A percentile compares a stretch with the other conserved stretches of the same genome.
These are phyloP conservation scores for Aspergillus mulundensis DNA, from an alignment of 495 filamentous ascomycete genomes.

Conservation along the genomic window DNA sequence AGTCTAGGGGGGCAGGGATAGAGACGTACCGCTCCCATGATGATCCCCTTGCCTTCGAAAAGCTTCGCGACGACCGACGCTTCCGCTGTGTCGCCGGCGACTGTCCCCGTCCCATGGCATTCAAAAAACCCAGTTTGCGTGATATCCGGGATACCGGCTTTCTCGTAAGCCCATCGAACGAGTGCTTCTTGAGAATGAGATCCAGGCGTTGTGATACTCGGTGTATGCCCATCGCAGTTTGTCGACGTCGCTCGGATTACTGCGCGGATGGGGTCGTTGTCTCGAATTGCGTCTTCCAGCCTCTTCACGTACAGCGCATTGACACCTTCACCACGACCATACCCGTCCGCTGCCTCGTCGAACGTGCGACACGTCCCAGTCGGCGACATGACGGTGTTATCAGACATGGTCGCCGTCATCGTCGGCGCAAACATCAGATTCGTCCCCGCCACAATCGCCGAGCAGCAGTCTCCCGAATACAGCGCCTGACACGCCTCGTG, in stretches of 20 bases:
- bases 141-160: constrained; percentile 14
- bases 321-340: constrained; percentile 36
- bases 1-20: too few species aligned
- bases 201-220: neutral
- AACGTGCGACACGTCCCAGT: constrained; percentile 26
- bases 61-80: constrained; percentile 20
- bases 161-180: constrained; percentile 22
- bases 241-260: neutral
- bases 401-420: constrained; percentile 10
- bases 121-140: constrained; percentile 40
- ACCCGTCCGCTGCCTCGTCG: constrained; percentile 34
- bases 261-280: constrained; percentile 34
- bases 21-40: constrained; percentile 20
- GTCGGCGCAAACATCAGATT: constrained; percentile 32
- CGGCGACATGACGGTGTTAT: constrained; percentile 10
- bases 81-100: constrained; percentile 29
- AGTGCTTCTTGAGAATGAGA: constrained; percentile 15
- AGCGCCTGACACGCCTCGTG: constrained; percentile 38
- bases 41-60: constrained; percentile 13
- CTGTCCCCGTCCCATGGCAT: constrained; percentile 51
- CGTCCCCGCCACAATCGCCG: constrained; percentile 29
- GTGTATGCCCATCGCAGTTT: constrained; percentile 24
- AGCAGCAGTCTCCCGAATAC: constrained; percentile 27
- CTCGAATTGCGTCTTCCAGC: constrained; percentile 27
- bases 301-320: constrained; percentile 31